These are phyloP conservation scores for Gaeumannomyces sp. DNA, from an alignment of 2,329 filamentous ascomycete species.

Conservation along the genomic window DNA sequence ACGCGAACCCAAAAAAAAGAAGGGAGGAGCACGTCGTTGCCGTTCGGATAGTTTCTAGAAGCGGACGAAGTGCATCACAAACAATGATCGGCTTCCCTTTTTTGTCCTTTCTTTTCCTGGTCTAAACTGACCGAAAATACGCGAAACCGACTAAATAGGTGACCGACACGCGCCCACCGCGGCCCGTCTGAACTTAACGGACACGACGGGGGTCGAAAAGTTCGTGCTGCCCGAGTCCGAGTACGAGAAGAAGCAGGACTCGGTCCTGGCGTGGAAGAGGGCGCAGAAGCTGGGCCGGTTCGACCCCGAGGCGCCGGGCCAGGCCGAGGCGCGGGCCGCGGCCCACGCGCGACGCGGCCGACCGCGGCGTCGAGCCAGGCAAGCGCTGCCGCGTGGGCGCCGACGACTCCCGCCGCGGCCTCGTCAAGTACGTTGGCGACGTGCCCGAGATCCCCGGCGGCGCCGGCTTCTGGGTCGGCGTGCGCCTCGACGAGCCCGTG, in stretches of 20 bases:
- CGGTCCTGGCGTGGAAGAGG: conserved; percentile 93
- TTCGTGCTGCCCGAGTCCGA: conserved; percentile 81
- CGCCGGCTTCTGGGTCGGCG: conserved; percentile 63
- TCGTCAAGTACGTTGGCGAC: conserved; percentile 64
- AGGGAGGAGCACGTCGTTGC: too few relatives aligned
- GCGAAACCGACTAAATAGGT: conserved; percentile 47
- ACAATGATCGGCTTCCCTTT: too few relatives aligned
- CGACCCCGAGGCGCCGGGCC: conserved; percentile 72
- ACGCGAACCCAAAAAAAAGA: too few relatives aligned
- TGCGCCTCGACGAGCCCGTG: conserved; percentile 71
- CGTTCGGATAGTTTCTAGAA: too few relatives aligned
- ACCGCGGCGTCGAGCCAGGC: conserved; percentile 59
- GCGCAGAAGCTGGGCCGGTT: conserved; percentile 93
- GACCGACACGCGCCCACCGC: conserved; percentile 69
- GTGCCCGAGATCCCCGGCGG: conserved; percentile 67
- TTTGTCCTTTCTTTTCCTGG: too few relatives aligned
- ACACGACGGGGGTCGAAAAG: conserved; percentile 77
- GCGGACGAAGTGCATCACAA: too few relatives aligned
- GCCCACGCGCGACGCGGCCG: conserved; percentile 64
- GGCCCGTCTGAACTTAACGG: conserved; percentile 72
- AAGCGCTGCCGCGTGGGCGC: conserved; percentile 59
- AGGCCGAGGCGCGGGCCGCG: conserved; percentile 65
- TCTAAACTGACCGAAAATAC: too few relatives aligned
- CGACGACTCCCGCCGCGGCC: conserved; percentile 64
- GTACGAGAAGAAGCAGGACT: conserved; percentile 81